Percentiles rank a stretch among this genome's conserved stretches.
phyloP scores from a whole-genome alignment of 2,329 filamentous ascomycete genomes.

The Nectriaceae sp. region DNA sequence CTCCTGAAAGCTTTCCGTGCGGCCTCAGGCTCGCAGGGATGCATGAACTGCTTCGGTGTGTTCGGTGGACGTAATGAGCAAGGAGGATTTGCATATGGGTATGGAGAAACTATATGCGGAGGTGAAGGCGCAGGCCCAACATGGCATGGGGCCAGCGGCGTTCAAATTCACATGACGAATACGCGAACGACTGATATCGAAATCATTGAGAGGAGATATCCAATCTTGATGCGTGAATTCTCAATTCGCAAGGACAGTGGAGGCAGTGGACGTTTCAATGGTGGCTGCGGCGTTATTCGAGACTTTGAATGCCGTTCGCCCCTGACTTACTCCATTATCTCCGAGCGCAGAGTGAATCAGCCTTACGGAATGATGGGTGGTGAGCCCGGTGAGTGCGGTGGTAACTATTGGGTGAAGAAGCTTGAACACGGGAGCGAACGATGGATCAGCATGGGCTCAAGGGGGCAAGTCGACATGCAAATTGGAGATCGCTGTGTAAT shows the following conservation, averaged over 20 bases:
- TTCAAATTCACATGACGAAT: conserved; percentile 37
- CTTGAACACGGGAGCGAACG: conserved; percentile 25
- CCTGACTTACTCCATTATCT: conserved; percentile 35
- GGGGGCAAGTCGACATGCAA: conserved; percentile 31
- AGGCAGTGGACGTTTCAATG: conserved; percentile 29
- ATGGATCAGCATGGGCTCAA: conserved; percentile 32
- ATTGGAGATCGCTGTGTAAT: conserved; percentile 33
- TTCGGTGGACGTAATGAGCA: conserved; percentile 29
- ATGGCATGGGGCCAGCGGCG: conserved; percentile 29
- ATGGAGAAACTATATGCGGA: conserved; percentile 26
- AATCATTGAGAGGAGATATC: conserved; percentile 35
- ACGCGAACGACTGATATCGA: conserved; percentile 38
- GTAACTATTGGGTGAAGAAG: conserved; percentile 30
- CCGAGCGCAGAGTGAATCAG: conserved; percentile 34
- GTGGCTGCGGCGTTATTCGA: conserved; percentile 34
- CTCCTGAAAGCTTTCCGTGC: conserved; percentile 74
- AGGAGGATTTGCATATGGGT: conserved; percentile 29
- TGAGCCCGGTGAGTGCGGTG: conserved; percentile 25
- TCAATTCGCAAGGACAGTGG: conserved; percentile 29
- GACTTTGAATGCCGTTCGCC: conserved; percentile 35
- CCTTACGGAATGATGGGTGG: conserved; percentile 38
- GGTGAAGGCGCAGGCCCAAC: conserved; percentile 33
- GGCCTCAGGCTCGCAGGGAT: conserved; percentile 72
- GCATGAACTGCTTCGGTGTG: conserved; percentile 6
- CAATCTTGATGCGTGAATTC: conserved; percentile 31